Evolutionary conservation across 2,329 filamentous ascomycete genomes (phyloP), one percentile per base, ranked within the genome.

Genomic region (Leptographium lundbergii): DNA sequence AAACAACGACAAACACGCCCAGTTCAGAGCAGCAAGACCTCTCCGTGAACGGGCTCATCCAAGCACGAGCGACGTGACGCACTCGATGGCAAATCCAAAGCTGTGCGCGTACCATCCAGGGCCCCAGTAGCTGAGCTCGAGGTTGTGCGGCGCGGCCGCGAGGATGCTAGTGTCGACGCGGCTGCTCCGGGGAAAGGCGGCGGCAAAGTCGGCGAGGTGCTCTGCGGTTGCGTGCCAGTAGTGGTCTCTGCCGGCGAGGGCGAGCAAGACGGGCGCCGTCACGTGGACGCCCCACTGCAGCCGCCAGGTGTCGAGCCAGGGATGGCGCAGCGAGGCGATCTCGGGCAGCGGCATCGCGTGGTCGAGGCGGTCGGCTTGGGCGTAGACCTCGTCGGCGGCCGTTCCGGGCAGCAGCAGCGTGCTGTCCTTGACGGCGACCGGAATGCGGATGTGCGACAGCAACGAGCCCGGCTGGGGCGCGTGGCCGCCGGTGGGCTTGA

Each of bases 51-150:
- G 5, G 5, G 13, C 34, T 48, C 6, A 48, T 7, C 29, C 13
- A 9, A 52, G 13, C 2, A 29, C 29, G n/a, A 53, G 19, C 17
- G 51, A 53, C 13, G 51, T 29, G 7, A 29, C 27, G 32, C 51
- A 53, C 51, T 53, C 51, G 5, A 53, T 32, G 29, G 60, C 62
- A 58, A 63, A 65, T 1, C 63, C 63, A 58, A 65, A 65, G 36
- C 60, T 59, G n/a, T 61, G 53, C 25, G 62, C 62, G 62, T 65
- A 65, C 62, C 63, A 65, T 7, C 63, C 61, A 17, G 60, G 60
- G 4, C 56, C 50, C 61, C 61, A 65, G 51, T 60, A 59, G 36
- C 62, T 64, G 47, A 65, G 54, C 59, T 65, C 62, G 11, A 65
- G 6, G 47, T 59, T 60, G 56, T 65, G 63, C 27, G 62, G 62